Conservation (phyloP, 306 rosid species). For the Pterocarpus santalinus region DNA sequence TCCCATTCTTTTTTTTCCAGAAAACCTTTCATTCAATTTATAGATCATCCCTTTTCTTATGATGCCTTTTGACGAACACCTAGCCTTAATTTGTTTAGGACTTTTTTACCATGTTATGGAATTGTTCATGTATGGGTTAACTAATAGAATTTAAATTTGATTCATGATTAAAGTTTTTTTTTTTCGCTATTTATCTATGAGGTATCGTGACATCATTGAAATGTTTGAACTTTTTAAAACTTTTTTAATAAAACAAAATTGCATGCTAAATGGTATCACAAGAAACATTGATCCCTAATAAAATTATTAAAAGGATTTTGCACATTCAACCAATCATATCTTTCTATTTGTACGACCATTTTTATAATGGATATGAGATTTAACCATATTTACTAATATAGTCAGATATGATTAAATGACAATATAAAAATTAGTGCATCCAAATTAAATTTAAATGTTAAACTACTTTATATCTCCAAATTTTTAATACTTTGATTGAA, state of each 20-base stretch:
- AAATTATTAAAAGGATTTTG: not conserved
- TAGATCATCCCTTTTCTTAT: not conserved
- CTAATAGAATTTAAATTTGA: not conserved
- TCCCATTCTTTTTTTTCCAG: not conserved
- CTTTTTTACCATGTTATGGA: not conserved
- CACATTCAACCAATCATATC: no score
- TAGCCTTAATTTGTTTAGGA: not conserved
- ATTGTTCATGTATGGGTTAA: not conserved
- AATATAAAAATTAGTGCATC: no score
- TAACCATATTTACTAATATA: no score
- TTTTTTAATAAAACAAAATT: not conserved
- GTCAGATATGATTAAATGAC: no score
- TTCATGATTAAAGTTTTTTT: not conserved
- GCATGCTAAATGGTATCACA: not conserved
- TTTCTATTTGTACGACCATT: no score
- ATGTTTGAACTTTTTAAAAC: not conserved
- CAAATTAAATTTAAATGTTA: no score
- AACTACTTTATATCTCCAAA: not conserved
- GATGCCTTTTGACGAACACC: slow-evolving; percentile 35
- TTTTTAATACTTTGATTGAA: not conserved
- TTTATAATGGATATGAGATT: no score
- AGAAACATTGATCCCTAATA: not conserved
- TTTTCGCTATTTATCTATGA: not conserved
- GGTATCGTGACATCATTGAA: not conserved
- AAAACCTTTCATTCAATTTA: slow-evolving; percentile 22